Conservation (phyloP, 2,329 filamentous ascomycete species). For the Nigrospora oryzae region DNA sequence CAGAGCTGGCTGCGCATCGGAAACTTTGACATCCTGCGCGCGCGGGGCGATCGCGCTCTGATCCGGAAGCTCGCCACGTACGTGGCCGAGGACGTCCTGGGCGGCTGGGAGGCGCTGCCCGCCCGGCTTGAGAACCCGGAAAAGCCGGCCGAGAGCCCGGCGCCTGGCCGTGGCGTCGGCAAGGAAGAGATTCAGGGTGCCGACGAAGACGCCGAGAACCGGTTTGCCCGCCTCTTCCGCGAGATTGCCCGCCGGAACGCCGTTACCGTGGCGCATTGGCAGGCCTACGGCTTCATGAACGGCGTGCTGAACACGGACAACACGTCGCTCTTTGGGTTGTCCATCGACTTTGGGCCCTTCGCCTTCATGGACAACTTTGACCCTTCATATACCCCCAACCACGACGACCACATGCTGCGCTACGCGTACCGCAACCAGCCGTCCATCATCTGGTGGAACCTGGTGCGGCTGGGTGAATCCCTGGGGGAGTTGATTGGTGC, state of each 20-base stretch:
- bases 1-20: slow-evolving; percentile 87
- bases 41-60: slow-evolving; percentile 67
- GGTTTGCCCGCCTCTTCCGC: slow-evolving; percentile 79
- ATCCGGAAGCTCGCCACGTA: slow-evolving; percentile 73
- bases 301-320: slow-evolving; percentile 98
- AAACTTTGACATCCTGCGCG: slow-evolving; percentile 89
- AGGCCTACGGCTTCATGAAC: slow-evolving; percentile 99
- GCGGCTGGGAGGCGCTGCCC: slow-evolving; percentile 80
- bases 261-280: slow-evolving; percentile 83
- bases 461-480: slow-evolving; percentile 82
- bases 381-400: slow-evolving; percentile 89
- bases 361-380: slow-evolving; percentile 98
- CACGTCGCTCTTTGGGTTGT: slow-evolving; percentile 81
- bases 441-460: slow-evolving; percentile 97
- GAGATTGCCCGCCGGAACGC: slow-evolving; percentile 84
- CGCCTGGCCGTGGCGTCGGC: slow-evolving; percentile 42
- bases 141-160: slow-evolving; percentile 34
- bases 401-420: slow-evolving; percentile 80
- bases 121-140: slow-evolving; percentile 45
- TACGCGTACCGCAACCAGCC: slow-evolving; percentile 94
- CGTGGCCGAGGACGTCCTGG: slow-evolving; percentile 78
- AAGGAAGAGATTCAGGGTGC: slow-evolving; percentile 58
- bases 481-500: slow-evolving; percentile 82
- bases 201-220: slow-evolving; percentile 65
- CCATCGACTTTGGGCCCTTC: slow-evolving; percentile 92